Evolutionary conservation across 495 filamentous ascomycete genomes (phyloP).

Genomic region (Daldinia caldariorum): DNA sequence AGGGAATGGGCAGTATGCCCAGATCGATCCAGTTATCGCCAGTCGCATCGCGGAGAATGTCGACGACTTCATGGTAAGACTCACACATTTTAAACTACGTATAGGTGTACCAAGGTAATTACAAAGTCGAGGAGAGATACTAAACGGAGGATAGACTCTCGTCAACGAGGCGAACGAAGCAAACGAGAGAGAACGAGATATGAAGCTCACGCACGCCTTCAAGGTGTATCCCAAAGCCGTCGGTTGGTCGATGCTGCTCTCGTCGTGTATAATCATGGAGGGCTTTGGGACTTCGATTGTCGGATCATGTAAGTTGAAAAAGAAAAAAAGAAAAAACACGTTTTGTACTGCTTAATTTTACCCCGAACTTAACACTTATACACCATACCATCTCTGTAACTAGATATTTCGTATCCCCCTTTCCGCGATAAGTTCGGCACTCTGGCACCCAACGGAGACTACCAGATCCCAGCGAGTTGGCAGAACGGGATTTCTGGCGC

Average conservation of each 20-base stretch:
- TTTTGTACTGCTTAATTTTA: neutral
- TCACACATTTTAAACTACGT: neutral
- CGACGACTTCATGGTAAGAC: conserved; percentile 49
- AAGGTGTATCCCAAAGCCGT: conserved; percentile 56
- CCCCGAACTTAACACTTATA: neutral
- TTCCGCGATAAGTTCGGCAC: conserved; percentile 46
- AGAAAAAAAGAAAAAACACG: no score
- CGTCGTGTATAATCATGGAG: conserved; percentile 63
- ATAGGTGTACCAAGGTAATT: no score
- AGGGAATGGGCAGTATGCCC: conserved; percentile 24
- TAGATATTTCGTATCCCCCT: conserved; percentile 45
- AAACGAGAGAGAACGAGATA: conserved; percentile 47
- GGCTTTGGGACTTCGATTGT: conserved; percentile 58
- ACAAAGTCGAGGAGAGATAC: neutral
- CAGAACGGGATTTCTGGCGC: conserved; percentile 52
- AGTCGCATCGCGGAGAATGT: conserved; percentile 47
- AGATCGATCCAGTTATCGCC: conserved; percentile 46
- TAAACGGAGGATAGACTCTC: conserved; percentile 39
- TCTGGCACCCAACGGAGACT: conserved; percentile 41
- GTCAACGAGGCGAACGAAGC: conserved; percentile 49
- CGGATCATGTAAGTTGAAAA: conserved; percentile 43
- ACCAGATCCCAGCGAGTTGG: conserved; percentile 51
- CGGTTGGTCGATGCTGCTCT: conserved; percentile 61
- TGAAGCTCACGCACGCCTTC: conserved; percentile 53
- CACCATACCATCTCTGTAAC: conserved; percentile 5